Percentiles rank a stretch among this genome's conserved stretches.
These are phyloP conservation scores for Phaffia australis DNA, from an alignment of 768 basidiomycete genomes.

Conservation along the genomic window DNA sequence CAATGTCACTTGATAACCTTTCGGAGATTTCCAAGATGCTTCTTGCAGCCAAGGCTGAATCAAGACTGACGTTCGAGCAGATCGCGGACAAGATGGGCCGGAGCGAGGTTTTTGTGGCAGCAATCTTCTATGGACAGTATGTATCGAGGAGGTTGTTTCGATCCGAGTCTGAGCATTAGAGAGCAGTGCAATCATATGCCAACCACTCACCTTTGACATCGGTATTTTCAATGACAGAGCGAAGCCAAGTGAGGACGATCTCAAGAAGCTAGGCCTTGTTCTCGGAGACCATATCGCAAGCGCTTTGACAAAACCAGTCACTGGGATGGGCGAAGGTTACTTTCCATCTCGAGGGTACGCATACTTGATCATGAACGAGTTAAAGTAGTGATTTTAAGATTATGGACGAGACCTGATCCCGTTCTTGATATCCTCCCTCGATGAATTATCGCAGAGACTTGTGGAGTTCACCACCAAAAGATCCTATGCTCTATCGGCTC, in stretches of 20 bases:
- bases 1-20: not conserved
- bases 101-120: conserved; percentile 66
- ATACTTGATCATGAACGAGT: not conserved
- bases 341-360: not conserved
- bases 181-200: not conserved
- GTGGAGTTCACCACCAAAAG: conserved; percentile 49
- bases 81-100: conserved; percentile 56
- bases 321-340: not conserved
- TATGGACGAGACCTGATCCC: not conserved
- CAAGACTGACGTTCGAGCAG: conserved; percentile 47
- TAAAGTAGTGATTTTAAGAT: not conserved
- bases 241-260: too few species aligned
- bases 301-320: not conserved
- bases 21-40: not conserved
- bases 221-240: not conserved
- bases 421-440: not conserved
- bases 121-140: not conserved
- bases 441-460: not conserved
- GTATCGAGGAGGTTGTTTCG: not conserved
- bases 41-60: not conserved
- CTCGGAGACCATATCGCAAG: not conserved
- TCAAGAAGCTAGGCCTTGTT: not conserved
- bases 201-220: not conserved
- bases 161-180: not conserved
- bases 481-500: conserved; percentile 69